Percentiles rank a stretch among this genome's conserved stretches.
These are phyloP conservation scores for Phytopythium helicoides DNA, from an alignment of 352 stramenopile species.

Conservation along the genomic window DNA sequence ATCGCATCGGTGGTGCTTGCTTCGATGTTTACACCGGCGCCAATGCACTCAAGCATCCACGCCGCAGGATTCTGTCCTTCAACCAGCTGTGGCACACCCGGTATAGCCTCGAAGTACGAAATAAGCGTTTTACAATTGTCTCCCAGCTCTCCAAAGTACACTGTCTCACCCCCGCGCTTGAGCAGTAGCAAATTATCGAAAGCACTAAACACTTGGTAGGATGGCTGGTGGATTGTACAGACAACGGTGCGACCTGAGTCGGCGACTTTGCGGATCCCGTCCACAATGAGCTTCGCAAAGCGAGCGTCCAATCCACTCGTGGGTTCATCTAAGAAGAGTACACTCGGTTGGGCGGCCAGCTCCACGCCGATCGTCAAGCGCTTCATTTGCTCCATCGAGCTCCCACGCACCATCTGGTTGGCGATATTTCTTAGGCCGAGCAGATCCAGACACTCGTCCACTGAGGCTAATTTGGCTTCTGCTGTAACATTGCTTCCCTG, in stretches of 20 bases:
- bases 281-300: conserved; percentile 70
- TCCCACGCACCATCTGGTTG: conserved; percentile 32
- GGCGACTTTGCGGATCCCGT: conserved; percentile 80
- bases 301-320: conserved; percentile 78
- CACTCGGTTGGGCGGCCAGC: conserved; percentile 68
- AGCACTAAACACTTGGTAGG: conserved; percentile 77
- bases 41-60: conserved; percentile 29
- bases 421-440: conserved; percentile 28
- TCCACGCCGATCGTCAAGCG: conserved; percentile 35
- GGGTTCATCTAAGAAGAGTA: conserved; percentile 75
- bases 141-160: conserved; percentile 46
- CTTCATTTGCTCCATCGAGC: conserved; percentile 34
- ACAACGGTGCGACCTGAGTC: conserved; percentile 61
- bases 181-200: conserved; percentile 83
- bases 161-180: conserved; percentile 34
- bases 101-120: conserved; percentile 50
- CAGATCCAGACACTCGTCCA: conserved; percentile 29
- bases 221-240: conserved; percentile 92
- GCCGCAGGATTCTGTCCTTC: conserved; percentile 16
- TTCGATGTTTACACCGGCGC: conserved; percentile 22
- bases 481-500: conserved; percentile 20
- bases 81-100: conserved; percentile 10
- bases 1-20: conserved; percentile 7
- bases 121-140: conserved; percentile 31
- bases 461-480: conserved; percentile 29